Percentiles rank a stretch among this genome's conserved stretches.
Evolutionary conservation across 192 early-diverging fungal species (phyloP).

Genomic region (Chytriomyces sp.): DNA sequence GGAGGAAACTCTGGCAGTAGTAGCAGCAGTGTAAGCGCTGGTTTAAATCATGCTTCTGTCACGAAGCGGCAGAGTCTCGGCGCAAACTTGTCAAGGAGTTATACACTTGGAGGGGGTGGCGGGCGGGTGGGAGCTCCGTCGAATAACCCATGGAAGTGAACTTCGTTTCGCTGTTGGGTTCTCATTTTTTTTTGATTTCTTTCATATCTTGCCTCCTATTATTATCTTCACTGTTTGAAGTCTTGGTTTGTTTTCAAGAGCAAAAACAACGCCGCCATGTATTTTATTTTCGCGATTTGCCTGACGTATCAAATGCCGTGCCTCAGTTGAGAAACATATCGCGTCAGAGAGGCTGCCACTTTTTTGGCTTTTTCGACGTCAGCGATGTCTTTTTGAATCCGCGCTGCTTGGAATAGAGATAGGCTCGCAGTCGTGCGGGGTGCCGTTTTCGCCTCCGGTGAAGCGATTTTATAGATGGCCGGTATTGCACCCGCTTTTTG

Average conservation of each 20-base stretch:
- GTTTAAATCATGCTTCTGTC: neutral
- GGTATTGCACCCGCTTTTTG: too few species aligned
- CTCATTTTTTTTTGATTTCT: neutral
- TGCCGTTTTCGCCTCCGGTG: too few species aligned
- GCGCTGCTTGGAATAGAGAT: constrained; percentile 9
- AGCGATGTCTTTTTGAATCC: constrained; percentile 15
- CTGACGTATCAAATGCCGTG: neutral
- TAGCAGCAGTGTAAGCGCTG: neutral
- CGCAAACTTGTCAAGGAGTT: constrained; percentile 31
- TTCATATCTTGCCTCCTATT: neutral
- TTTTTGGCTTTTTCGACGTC: constrained; percentile 25
- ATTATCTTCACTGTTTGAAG: neutral
- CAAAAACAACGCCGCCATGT: constrained; percentile 1
- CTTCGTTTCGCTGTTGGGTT: too few species aligned
- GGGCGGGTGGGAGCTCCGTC: neutral
- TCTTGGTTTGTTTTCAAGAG: neutral
- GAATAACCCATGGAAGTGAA: constrained; percentile 15
- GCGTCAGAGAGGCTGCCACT: constrained; percentile 5
- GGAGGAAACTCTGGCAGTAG: neutral
- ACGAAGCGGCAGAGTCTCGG: constrained; percentile 20
- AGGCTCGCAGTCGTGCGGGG: neutral
- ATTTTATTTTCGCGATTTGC: constrained; percentile 10
- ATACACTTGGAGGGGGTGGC: constrained; percentile 18
- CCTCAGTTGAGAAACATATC: constrained; percentile 11
- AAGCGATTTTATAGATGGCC: too few species aligned